These are phyloP conservation scores for Rhizopogon sp. DNA, from an alignment of 768 basidiomycete species.

Conservation along the genomic window DNA sequence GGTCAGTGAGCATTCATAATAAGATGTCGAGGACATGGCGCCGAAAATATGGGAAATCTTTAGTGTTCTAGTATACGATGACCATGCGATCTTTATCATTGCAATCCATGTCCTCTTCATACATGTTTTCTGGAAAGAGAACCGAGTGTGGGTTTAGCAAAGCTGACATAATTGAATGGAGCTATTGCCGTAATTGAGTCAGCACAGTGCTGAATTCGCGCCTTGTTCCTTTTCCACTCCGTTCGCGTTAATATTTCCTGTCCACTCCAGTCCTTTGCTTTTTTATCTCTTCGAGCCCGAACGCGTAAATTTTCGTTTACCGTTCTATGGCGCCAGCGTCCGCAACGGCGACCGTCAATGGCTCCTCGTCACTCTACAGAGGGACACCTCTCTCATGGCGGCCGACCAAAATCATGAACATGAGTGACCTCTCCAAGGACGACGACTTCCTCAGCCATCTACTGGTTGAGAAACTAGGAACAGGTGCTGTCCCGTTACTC, in stretches of 20 bases:
- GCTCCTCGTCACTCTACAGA: slow-evolving; percentile 12
- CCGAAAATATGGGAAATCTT: slow-evolving; percentile 4
- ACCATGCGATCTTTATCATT: slow-evolving; percentile 6
- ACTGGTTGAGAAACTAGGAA: slow-evolving; percentile 84
- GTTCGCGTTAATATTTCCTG: slow-evolving; percentile 27
- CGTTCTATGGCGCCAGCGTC: slow-evolving; percentile 26
- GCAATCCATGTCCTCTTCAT: slow-evolving; percentile 8
- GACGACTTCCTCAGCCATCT: slow-evolving; percentile 90
- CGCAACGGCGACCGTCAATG: slow-evolving; percentile 19
- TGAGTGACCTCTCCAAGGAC: slow-evolving; percentile 84
- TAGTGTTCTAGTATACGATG: slow-evolving; percentile 11
- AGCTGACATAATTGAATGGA: slow-evolving; percentile 5
- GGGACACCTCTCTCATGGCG: slow-evolving; percentile 52
- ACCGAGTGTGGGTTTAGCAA: not conserved
- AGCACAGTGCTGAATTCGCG: slow-evolving; percentile 8
- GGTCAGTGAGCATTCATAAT: not conserved
- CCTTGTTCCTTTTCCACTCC: slow-evolving; percentile 22
- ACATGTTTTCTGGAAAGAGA: not conserved
- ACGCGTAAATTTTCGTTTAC: slow-evolving; percentile 17
- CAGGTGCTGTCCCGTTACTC: slow-evolving; percentile 70
- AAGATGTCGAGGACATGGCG: slow-evolving; percentile 1
- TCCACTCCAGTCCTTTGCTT: slow-evolving; percentile 3
- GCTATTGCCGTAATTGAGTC: slow-evolving; percentile 27
- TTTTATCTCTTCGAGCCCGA: slow-evolving; percentile 8
- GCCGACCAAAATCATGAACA: slow-evolving; percentile 86